Percentiles rank a stretch among this genome's conserved stretches.
Evolutionary conservation across 345 rosid species (phyloP).

Genomic region (Populus ilicifolia): DNA sequence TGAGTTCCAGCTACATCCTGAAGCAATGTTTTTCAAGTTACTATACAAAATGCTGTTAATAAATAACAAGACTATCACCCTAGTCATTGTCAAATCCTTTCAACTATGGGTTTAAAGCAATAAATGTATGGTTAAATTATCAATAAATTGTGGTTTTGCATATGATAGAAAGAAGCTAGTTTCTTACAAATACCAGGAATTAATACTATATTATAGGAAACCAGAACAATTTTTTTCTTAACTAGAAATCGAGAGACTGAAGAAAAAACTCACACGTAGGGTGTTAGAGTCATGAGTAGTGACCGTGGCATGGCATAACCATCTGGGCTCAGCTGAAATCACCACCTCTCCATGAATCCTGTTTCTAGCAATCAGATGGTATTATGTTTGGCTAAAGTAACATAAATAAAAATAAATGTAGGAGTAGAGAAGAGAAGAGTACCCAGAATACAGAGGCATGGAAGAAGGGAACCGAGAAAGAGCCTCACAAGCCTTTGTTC

Average conservation of each 20-base stretch:
- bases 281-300: conserved; percentile 26
- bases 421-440: background rate
- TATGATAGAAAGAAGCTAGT: too few species aligned
- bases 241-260: background rate
- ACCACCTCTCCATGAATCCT: conserved; percentile 87
- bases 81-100: background rate
- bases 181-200: too few species aligned
- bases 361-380: conserved; percentile 9
- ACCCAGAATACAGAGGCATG: conserved; percentile 81
- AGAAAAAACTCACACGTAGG: conserved; percentile 29
- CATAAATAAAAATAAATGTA: background rate
- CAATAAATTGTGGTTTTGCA: too few species aligned
- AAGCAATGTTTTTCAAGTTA: background rate
- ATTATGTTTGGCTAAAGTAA: background rate
- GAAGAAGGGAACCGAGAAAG: conserved; percentile 54
- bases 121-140: too few species aligned
- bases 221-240: too few species aligned
- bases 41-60: background rate
- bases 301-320: conserved; percentile 38
- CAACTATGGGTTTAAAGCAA: background rate
- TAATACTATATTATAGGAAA: too few species aligned
- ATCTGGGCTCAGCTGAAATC: conserved; percentile 48
- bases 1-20: conserved; percentile 57
- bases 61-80: background rate
- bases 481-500: conserved; percentile 61